Conservation (phyloP, 2,329 filamentous ascomycete species). For the Coniochaeta sp. region DNA sequence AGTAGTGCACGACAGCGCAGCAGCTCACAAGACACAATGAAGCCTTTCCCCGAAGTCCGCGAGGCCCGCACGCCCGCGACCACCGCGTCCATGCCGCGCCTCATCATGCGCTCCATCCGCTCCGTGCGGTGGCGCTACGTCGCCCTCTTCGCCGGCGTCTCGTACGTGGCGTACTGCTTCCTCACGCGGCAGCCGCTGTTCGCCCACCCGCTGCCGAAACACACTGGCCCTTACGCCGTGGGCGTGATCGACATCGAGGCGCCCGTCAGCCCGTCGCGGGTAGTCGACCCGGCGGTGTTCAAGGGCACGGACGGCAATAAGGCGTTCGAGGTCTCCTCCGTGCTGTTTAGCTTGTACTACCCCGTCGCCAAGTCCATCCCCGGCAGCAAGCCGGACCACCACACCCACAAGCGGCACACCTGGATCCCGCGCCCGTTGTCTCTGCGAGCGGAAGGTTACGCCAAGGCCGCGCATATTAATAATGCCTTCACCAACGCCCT, state of each 20-base stretch:
- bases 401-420: conserved; percentile 23
- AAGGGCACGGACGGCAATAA: conserved; percentile 23
- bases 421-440: conserved; percentile 38
- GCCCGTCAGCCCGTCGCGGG: conserved; percentile 18
- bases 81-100: not conserved
- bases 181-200: conserved; percentile 33
- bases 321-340: conserved; percentile 38
- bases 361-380: conserved; percentile 23
- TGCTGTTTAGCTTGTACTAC: conserved; percentile 44
- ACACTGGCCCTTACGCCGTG: conserved; percentile 36
- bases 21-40: not conserved
- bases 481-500: conserved; percentile 34
- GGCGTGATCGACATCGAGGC: conserved; percentile 39
- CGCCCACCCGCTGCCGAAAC: conserved; percentile 34
- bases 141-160: conserved; percentile 16
- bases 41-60: not conserved
- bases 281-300: conserved; percentile 29
- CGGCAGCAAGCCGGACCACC: conserved; percentile 13
- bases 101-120: not conserved
- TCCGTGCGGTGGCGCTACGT: conserved; percentile 22
- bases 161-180: conserved; percentile 33
- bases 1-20: no score
- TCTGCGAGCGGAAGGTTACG: conserved; percentile 38
- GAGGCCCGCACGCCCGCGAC: not conserved
- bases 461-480: conserved; percentile 34